Conservation (phyloP, 2,329 filamentous ascomycete genomes). For the Helminthosporium solani region DNA sequence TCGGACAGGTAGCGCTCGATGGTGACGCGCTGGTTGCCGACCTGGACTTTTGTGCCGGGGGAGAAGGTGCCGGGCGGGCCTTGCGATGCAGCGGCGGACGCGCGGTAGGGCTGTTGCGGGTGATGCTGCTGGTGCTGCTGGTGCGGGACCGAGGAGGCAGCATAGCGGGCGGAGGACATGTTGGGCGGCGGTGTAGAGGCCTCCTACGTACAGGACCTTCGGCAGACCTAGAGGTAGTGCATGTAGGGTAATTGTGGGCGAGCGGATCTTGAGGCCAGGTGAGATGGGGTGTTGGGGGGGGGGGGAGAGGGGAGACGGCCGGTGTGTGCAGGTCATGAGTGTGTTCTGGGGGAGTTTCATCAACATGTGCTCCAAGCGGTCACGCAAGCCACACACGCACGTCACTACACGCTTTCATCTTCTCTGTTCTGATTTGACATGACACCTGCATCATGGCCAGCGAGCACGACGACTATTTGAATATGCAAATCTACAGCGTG, state of each 20-base stretch:
- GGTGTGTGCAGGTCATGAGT: conserved; percentile 22
- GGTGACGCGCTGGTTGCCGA: conserved; percentile 86
- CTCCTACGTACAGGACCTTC: conserved; percentile 38
- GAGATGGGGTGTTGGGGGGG: too few relatives aligned
- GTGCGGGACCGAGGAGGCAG: conserved; percentile 36
- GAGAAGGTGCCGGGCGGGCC: conserved; percentile 73
- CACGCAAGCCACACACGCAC: conserved; percentile 31
- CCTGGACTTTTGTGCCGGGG: conserved; percentile 94
- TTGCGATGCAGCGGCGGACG: conserved; percentile 34
- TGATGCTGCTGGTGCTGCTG: too few relatives aligned
- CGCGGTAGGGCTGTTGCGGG: conserved; percentile 35
- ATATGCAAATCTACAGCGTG: too few relatives aligned
- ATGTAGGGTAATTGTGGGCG: conserved; percentile 26
- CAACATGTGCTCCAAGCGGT: conserved; percentile 15
- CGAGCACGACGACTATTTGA: too few relatives aligned
- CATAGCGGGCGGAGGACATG: conserved; percentile 45
- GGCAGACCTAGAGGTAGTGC: conserved; percentile 31
- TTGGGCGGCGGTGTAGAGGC: conserved; percentile 33
- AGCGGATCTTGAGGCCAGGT: conserved; percentile 9
- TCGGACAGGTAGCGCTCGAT: conserved; percentile 98
- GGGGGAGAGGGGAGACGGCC: conserved; percentile 13
- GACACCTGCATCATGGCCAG: not conserved
- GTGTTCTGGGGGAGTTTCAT: conserved; percentile 5
- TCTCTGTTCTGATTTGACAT: not conserved
- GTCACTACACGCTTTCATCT: conserved; percentile 15